Conservation (phyloP, 176 grass and related monocot genomes). For the Raddia distichophylla region DNA sequence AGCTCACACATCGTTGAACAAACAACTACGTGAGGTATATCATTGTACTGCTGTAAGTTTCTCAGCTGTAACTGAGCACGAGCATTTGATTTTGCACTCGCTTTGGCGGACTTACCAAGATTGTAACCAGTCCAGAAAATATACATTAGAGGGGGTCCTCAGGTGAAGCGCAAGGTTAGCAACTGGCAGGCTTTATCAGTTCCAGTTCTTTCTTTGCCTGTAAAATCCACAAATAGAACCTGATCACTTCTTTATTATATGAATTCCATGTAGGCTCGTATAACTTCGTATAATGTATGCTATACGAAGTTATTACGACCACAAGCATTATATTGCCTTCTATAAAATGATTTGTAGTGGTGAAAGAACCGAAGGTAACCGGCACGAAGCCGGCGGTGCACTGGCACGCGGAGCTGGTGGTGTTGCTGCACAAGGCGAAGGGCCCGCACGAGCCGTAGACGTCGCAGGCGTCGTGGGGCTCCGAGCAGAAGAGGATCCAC, state of each 20-base stretch:
- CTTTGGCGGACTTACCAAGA: slow-evolving; percentile 27
- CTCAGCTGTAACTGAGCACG: slow-evolving; percentile 17
- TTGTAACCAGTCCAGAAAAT: slow-evolving; percentile 34
- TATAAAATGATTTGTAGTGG: no score
- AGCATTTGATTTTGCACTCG: slow-evolving; percentile 20
- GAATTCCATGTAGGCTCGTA: slow-evolving; percentile 43
- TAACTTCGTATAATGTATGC: no score
- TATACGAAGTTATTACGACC: no score
- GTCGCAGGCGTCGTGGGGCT: slow-evolving; percentile 60
- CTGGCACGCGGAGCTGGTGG: slow-evolving; percentile 46
- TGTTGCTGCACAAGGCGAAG: slow-evolving; percentile 57
- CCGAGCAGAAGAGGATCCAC: slow-evolving; percentile 49
- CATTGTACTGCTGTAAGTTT: slow-evolving; percentile 29
- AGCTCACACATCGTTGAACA: slow-evolving; percentile 20
- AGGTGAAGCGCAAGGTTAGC: slow-evolving; percentile 32
- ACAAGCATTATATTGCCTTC: no score
- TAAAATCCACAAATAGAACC: slow-evolving; percentile 53
- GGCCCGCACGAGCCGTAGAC: slow-evolving; percentile 55
- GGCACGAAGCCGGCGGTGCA: slow-evolving; percentile 52
- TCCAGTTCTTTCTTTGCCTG: slow-evolving; percentile 96
- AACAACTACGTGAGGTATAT: slow-evolving; percentile 22
- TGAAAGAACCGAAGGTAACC: no score
- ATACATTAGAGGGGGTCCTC: slow-evolving; percentile 44
- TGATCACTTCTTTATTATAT: slow-evolving; percentile 44
- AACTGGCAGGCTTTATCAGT: slow-evolving; percentile 51